Conservation (phyloP, 768 basidiomycete genomes). For the Wakefieldia striispora region DNA sequence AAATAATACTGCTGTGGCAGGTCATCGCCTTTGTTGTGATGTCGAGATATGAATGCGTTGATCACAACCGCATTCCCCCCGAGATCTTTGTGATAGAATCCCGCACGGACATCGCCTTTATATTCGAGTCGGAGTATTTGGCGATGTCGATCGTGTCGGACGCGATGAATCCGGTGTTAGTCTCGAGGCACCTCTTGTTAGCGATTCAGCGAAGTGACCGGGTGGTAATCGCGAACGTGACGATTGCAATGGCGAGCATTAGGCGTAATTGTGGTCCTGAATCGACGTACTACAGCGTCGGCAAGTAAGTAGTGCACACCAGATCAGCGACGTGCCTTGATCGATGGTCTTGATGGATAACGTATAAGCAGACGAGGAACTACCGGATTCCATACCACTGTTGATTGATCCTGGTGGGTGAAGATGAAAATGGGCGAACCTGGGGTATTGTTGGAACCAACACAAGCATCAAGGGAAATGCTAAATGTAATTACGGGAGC, state of each 20-base stretch:
- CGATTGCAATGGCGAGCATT: constrained; percentile 29
- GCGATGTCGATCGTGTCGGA: constrained; percentile 25
- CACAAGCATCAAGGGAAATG: constrained; percentile 21
- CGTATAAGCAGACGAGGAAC: background rate
- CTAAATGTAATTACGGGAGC: constrained; percentile 5
- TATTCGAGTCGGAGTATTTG: constrained; percentile 15
- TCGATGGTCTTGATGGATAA: constrained; percentile 5
- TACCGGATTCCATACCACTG: constrained; percentile 38
- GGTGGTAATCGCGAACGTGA: constrained; percentile 34
- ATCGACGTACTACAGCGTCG: constrained; percentile 1
- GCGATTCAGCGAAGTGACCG: constrained; percentile 27
- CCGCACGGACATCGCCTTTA: constrained; percentile 23
- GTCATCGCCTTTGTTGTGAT: constrained; percentile 6
- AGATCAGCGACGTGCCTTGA: no score
- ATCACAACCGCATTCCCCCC: no score
- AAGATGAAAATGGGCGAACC: constrained; percentile 47
- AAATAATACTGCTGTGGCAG: constrained; percentile 36
- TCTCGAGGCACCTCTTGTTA: no score
- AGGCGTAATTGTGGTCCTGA: background rate
- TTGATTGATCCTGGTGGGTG: constrained; percentile 93
- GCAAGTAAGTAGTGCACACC: background rate
- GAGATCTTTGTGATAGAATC: constrained; percentile 11
- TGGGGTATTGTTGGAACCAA: constrained; percentile 27
- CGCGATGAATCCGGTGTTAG: constrained; percentile 26
- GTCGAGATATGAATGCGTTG: background rate